Evolutionary conservation across 495 filamentous ascomycete genomes (phyloP), one percentile per base, ranked within the genome.

Genomic region (Talaromyces trachyspermus): DNA sequence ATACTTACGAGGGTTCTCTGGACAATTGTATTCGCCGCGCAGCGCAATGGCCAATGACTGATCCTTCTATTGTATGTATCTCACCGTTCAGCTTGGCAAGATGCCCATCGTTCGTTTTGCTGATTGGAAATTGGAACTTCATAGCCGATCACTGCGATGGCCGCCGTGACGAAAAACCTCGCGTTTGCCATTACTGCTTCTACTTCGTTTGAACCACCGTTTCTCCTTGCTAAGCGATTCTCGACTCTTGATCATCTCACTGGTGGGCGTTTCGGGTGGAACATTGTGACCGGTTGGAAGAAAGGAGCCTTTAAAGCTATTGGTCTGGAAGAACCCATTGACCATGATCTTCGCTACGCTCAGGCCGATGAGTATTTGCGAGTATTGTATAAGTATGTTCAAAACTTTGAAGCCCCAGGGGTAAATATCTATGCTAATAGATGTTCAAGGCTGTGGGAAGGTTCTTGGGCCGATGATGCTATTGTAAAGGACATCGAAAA

Each of bases 201-300:
- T 1, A 80, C 78, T n/a, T 72, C 75, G 0, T 83, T 77, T 43
- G 76, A 79, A 46, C 69, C 70, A 7, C 78, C 79, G 3, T 83
- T 74, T 50, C 59, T 77, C 5, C 64, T 82, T 1, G 79, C 79
- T 3, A 75, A 76, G 49, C 67, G 76, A 12, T 79, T 79, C 41
- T 82, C 79, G 0, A 81, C 78, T 1, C 53, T 84, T n/a, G 79
- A 83, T 45, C 79, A 84, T 53, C 62, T 81, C 15, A 82, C 77
- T 0, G 63, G 73, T 1, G 80, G 78, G 0, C 66, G 79, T 3
- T 60, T 84, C 30, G 80, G 73, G 0, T 83, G 79, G 81, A 85
- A 83, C 47, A 81, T 85, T 29, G 78, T 83, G 11, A 82, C 79
- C 4, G 74, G 68, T 0, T 84, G 73, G 59, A 76, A 75, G 55